phyloP scores from a whole-genome alignment of 2,329 filamentous ascomycete species.

The Fusarium austroafricanum region DNA sequence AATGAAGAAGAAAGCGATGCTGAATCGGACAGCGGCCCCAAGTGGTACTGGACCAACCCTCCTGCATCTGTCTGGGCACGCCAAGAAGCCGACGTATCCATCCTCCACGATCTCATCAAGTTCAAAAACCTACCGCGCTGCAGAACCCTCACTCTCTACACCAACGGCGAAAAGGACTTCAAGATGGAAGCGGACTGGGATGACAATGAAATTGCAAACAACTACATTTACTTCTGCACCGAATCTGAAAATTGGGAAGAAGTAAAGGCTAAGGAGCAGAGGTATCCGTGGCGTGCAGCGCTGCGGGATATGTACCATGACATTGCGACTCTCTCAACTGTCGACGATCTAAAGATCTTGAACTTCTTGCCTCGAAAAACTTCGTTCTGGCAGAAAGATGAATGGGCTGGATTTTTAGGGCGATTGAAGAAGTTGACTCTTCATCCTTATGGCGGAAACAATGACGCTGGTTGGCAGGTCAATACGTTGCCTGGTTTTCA shows the following conservation, averaged over 20 bases:
- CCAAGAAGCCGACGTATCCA: not conserved
- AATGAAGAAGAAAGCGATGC: not conserved
- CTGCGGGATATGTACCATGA: conserved; percentile 11
- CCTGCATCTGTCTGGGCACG: conserved; percentile 22
- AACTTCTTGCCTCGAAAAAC: conserved; percentile 4
- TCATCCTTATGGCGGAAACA: not conserved
- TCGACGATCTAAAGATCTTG: not conserved
- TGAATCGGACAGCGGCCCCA: not conserved
- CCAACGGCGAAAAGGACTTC: not conserved
- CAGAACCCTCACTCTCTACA: not conserved
- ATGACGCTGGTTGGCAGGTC: not conserved
- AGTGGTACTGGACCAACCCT: not conserved
- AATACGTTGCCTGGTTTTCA: conserved; percentile 7
- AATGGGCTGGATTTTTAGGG: conserved; percentile 8
- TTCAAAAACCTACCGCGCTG: conserved; percentile 4
- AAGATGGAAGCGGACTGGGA: conserved; percentile 8
- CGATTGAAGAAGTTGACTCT: conserved; percentile 3
- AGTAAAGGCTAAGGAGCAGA: not conserved
- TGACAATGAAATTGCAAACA: not conserved
- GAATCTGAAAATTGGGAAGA: not conserved
- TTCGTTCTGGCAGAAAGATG: not conserved
- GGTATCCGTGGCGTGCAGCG: not conserved
- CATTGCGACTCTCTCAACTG: not conserved
- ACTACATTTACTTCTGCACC: conserved; percentile 9
- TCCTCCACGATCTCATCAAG: not conserved